Base-by-base conservation (phyloP, 192 early-diverging fungal genomes). In the Martensiomyces pterosporus region DNA sequence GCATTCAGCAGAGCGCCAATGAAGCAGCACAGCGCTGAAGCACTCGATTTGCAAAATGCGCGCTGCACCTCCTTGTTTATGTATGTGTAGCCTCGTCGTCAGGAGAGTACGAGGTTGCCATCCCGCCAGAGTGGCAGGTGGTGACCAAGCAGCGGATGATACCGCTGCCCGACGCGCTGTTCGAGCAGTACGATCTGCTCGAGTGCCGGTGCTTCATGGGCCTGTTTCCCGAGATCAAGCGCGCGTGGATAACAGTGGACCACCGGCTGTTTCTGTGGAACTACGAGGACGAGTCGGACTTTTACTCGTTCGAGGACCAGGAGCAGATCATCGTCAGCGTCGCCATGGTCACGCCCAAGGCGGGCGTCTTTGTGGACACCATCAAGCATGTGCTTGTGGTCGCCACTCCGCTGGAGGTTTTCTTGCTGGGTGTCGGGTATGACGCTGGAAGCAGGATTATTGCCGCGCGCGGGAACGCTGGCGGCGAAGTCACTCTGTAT, bases 241-340 rank as follows among this genome's bases (percentile, higher is more conserved):
- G 87, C 17, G 92, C 86, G 13, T 98, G 93, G 89, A 88, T 96
- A 29, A 89, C 88, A 1, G 85, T 98, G 39, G 91, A 92, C 65
- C 83, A 91, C 59, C 75, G 82, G 24, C 76, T 96, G 23, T 94
- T 88, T 55, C 63, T 98, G 26, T 94, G 92, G 93, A 89, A 98
- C 64, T 96, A 91, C 62, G 78, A 82, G 33, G 81, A 88, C 19
- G 80, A 82, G 78, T 80, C 64, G 0, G 72, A 84, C 42, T 81
- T 85, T 51, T 80, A 83, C 49, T 68, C 82, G 29, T 91, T 84
- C 52, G 87, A 91, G 47, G 92, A 93, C 35, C 87, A 90, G 67
- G 89, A 92, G 47, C 87, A 92, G 53, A 75, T 93, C 41, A 94
- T 98, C 54, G 80, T 88, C 17, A 86, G 79, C 42, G 89, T 93